Base-by-base conservation (phyloP, 345 rosid species). In the Hibiscus tridactylites region DNA sequence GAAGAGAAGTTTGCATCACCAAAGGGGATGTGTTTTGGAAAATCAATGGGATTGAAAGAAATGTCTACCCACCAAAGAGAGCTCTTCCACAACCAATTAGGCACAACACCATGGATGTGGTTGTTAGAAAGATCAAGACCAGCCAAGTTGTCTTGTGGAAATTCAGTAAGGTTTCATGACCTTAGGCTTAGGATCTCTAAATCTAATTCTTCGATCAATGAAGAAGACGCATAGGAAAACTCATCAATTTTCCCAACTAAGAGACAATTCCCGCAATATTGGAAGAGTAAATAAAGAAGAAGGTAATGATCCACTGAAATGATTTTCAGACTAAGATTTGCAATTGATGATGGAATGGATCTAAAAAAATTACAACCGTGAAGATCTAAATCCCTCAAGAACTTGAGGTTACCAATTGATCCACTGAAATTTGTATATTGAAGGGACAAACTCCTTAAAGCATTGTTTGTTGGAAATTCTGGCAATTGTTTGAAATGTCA, bases 261-360 rank as follows among this genome's bases (percentile, higher is more conserved):
- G 42, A 3, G 0, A 0, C 44, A 67, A 1, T 7, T 0, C 0
- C 1, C 2, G 8, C 16, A 49, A 29, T 0, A 44, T 49, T 67
- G 28, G 71, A 54, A 67, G 71, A 67, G 71, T 28, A 16, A 67
- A 67, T 67, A 67, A 15, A 67, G 59, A 49, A 26, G 71, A 67
- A 50, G 3, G 59, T 26, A 67, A 7, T 28, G 24, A 3, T 4
- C 47, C 47, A 44, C 47, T 9, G 47, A 44, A 10, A 9, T 44
- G 11, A 8, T 52, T 52, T 0, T 6, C 0, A 5, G 3, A 52
- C 7, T 52, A 16, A 52, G 56, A 52, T 52, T 52, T 16, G 21
- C 19, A 52, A 52, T 52, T 52, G 56, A 52, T 9, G 2, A 52
- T 52, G 56, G 56, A 52, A 52, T 52, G 17, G 56, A 6, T 16